Evolutionary conservation across 2,329 filamentous ascomycete species (phyloP).

Genomic region (Chaetomium sp.): DNA sequence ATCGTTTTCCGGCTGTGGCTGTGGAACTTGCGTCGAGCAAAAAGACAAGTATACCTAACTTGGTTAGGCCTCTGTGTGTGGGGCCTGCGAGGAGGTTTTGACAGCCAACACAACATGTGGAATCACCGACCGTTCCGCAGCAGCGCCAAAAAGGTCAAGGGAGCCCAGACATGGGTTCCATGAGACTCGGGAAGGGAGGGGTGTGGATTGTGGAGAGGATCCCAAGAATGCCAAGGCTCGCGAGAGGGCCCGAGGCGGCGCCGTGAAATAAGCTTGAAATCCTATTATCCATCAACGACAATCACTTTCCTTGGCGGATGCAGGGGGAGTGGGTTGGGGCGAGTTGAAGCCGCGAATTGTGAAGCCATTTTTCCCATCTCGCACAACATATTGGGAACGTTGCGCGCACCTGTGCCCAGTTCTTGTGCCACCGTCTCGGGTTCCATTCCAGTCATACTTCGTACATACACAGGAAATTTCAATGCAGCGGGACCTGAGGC

Average conservation of each 20-base stretch:
- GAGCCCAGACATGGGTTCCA: background rate
- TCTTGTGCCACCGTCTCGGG: too few relatives aligned
- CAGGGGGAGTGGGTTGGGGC: constrained; percentile 7
- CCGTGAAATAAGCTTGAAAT: constrained; percentile 27
- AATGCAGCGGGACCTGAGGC: too few relatives aligned
- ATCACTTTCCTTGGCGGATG: constrained; percentile 16
- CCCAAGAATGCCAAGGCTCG: constrained; percentile 15
- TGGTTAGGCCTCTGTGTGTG: too few relatives aligned
- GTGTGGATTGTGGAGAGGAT: background rate
- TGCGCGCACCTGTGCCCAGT: background rate
- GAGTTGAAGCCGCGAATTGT: too few relatives aligned
- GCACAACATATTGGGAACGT: background rate
- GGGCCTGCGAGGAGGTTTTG: too few relatives aligned
- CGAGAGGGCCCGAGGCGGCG: constrained; percentile 14
- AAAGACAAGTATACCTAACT: too few relatives aligned
- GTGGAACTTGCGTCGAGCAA: too few relatives aligned
- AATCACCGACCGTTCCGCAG: too few relatives aligned
- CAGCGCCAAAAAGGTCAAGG: background rate
- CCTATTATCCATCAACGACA: constrained; percentile 23
- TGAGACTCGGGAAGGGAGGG: background rate
- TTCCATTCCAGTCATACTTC: too few relatives aligned
- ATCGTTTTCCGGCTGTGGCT: too few relatives aligned
- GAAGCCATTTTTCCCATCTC: background rate
- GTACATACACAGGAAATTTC: too few relatives aligned
- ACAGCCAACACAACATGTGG: too few relatives aligned